Conservation (phyloP, 1,284 basidiomycete species). For the Agroathelia rolfsii region DNA sequence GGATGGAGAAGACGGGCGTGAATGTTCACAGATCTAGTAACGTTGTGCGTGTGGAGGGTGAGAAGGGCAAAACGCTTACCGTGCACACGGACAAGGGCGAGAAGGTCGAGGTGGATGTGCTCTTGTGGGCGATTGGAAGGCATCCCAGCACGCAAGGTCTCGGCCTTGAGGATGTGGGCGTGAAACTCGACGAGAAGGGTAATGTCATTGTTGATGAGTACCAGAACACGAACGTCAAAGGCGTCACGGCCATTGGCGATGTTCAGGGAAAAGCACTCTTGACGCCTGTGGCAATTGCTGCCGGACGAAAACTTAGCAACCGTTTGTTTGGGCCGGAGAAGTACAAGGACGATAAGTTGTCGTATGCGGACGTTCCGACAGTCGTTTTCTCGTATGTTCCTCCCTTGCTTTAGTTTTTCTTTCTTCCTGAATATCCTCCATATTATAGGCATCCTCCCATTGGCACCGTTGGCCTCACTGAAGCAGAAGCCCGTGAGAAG, state of each 20-base stretch:
- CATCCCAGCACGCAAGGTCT: conserved; percentile 73
- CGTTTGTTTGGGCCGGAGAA: conserved; percentile 81
- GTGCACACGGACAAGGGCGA: conserved; percentile 66
- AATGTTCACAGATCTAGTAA: conserved; percentile 77
- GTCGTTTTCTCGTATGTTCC: conserved; percentile 85
- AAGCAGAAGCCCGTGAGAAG: conserved; percentile 80
- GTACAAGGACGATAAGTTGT: conserved; percentile 82
- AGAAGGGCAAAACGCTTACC: conserved; percentile 56
- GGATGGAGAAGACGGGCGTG: conserved; percentile 91
- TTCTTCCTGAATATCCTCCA: conserved; percentile 7
- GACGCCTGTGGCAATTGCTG: conserved; percentile 98
- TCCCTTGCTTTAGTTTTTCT: conserved; percentile 3
- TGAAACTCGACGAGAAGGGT: conserved; percentile 71
- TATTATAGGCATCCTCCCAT: conserved; percentile 75
- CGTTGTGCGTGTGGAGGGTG: conserved; percentile 70
- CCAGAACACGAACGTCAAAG: conserved; percentile 71
- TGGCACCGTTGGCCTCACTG: conserved; percentile 87
- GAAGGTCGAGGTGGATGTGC: conserved; percentile 74
- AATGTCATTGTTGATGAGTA: conserved; percentile 87
- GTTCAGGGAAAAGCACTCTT: conserved; percentile 86
- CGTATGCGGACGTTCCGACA: conserved; percentile 86
- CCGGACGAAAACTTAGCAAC: conserved; percentile 83
- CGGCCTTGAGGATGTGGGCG: conserved; percentile 70
- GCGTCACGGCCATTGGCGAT: conserved; percentile 84
- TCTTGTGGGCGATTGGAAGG: conserved; percentile 95